Base-by-base conservation (phyloP, 192 early-diverging fungal species). In the Entophlyctis helioformis region DNA sequence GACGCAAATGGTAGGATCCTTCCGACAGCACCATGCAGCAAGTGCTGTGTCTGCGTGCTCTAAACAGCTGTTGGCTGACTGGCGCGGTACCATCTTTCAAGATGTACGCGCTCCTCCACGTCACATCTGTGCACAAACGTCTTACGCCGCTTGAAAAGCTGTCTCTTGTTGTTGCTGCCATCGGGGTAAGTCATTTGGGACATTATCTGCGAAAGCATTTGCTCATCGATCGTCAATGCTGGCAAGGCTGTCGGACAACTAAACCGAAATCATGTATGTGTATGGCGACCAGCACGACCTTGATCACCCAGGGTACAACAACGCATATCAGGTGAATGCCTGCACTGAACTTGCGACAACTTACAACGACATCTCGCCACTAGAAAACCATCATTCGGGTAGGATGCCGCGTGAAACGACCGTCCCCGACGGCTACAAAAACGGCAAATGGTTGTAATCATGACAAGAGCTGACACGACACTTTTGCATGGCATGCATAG, bases 311-410 rank as follows among this genome's bases (percentile, higher is more conserved):
- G 68, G 70, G 4, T 67, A 56, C 49, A 72, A 62, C 53, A 72
- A 72, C 44, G 63, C 70, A 1, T 72, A 72, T 42, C 69, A 72
- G 48, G 50, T 66, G 24, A 72, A 72, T 27, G 68, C 68, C 27
- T 35, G 31, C 23, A 72, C 70, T 0, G 62, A 68, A 15, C 55
- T 75, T 11, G 64, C 69, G 1, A 53, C 69, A 12, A 49, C 66
- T 32, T 75, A 75, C 59, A 75, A 75, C 51, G 72, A 75, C 53
- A 43, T 55, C 6, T 69, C 66, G 9, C 69, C 69, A 2, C 55
- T 75, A n/a, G 72, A 75, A 61, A 70, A 57, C 25, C 66, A 72
- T 38, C 67, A 69, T 42, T 52, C 58, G 11, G 55, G 55, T 57
- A 43, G 22, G n/a, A n/a, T n/a, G n/a, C n/a, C n/a, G n/a, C n/a